Base-by-base conservation (phyloP, 225 moss, liverwort and hornwort species). In the Pleurozium schreberi region DNA sequence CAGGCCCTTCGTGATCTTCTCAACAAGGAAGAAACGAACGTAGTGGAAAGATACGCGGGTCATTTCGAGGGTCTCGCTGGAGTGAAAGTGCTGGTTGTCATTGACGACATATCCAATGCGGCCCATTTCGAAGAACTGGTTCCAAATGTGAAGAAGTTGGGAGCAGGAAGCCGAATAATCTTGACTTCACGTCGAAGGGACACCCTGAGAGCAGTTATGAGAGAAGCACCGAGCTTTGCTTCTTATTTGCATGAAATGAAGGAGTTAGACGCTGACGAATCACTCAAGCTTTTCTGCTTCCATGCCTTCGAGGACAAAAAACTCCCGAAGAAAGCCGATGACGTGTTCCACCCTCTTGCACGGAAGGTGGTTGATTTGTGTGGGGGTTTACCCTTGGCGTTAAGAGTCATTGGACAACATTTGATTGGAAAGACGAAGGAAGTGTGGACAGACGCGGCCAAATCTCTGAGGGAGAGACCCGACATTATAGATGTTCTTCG, bases 381-480 rank as follows among this genome's bases (percentile, higher is more conserved):
- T 76, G 28, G 34, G 23, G 92, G 91, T 64, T 87, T 91, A 49
- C 92, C 92, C 8, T 86, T 91, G 82, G 91, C 93, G 18, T 88
- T 91, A 27, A 14, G 88, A 65, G 4, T 91, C 69, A 83, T 93
- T 61, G 93, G 91, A 53, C 17, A 82, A 23, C 88, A 89, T 22
- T 74, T 91, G 71, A 63, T 28, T 33, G 45, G 53, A 33, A 93
- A 84, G 82, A 2, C 18, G 47, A 6, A 88, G 50, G 36, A 67
- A 7, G 87, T 75, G 38, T 91, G 92, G 92, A 36, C 43, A n/a
- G 88, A 93, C 6, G 70, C 88, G 67, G 30, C 86, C 61, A 65
- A 14, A 66, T 43, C 66, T 26, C 76, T 91, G 90, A 71, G 75
- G 63, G 64, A 47, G 3, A 83, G 34, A 16, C 76, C 70, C 3